phyloP scores from a whole-genome alignment of 73 alveolate species.

The Paramecium octaurelia region DNA sequence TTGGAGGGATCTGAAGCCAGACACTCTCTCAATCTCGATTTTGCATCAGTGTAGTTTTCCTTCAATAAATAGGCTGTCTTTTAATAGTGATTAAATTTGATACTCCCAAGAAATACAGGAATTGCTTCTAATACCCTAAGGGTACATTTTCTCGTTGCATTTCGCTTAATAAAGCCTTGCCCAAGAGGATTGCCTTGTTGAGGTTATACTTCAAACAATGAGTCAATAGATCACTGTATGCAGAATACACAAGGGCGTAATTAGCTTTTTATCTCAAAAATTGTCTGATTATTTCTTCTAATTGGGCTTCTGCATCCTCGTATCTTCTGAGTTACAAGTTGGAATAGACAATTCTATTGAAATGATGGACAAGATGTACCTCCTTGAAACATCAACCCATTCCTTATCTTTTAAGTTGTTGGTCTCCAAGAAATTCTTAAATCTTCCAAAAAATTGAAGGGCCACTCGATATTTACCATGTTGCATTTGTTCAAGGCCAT shows the following conservation, averaged over 20 bases:
- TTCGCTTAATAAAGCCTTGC: slow-evolving; percentile 54
- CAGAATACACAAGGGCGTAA: slow-evolving; percentile 1
- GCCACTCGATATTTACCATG: not conserved
- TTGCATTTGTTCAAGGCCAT: not conserved
- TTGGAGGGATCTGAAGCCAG: slow-evolving; percentile 32
- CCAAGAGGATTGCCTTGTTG: slow-evolving; percentile 59
- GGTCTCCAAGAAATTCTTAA: not conserved
- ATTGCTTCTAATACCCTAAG: slow-evolving; percentile 30
- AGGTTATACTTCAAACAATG: slow-evolving; percentile 44
- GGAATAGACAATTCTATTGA: slow-evolving; percentile 7
- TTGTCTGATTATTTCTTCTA: slow-evolving; percentile 36
- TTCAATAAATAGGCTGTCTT: slow-evolving; percentile 58
- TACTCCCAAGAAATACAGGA: slow-evolving; percentile 50
- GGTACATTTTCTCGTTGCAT: slow-evolving; percentile 43
- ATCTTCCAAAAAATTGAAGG: not conserved
- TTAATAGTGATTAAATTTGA: not conserved
- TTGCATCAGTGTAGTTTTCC: slow-evolving; percentile 56
- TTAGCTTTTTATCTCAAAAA: not conserved
- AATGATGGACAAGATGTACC: not conserved
- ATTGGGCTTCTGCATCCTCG: slow-evolving; percentile 46
- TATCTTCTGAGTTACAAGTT: slow-evolving; percentile 42
- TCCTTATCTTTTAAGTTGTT: not conserved
- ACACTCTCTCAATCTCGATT: slow-evolving; percentile 48
- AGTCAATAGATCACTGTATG: slow-evolving; percentile 37
- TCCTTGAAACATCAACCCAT: slow-evolving; percentile 14